Conservation (phyloP, 768 basidiomycete genomes). For the Podaxis sp. region DNA sequence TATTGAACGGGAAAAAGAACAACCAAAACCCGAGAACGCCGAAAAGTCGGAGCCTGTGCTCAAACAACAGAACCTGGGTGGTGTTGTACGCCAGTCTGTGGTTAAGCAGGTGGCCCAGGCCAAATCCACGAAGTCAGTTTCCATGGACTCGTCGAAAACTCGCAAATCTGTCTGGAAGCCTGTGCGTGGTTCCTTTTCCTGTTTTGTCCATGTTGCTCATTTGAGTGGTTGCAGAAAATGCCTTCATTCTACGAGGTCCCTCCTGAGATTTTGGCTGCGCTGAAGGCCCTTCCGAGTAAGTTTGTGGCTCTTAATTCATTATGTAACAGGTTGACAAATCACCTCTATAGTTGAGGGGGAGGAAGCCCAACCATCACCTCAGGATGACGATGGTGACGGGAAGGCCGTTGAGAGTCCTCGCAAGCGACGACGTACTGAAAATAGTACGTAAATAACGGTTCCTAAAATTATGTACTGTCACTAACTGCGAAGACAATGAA, state of each 20-base stretch:
- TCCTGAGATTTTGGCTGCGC: neutral
- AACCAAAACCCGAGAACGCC: neutral
- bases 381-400: neutral
- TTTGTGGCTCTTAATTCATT: neutral
- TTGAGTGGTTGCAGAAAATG: neutral
- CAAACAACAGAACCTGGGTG: neutral
- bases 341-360: slow-evolving; percentile 2
- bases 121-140: neutral
- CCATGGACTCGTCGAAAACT: neutral
- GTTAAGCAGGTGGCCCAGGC: neutral
- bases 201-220: neutral
- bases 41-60: neutral
- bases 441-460: neutral
- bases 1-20: slow-evolving; percentile 1
- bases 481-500: neutral
- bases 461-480: neutral
- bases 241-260: slow-evolving; percentile 1
- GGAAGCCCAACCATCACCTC: neutral
- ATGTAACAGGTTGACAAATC: neutral
- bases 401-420: neutral
- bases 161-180: neutral
- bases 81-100: neutral
- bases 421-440: slow-evolving; percentile 5
- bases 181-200: neutral
- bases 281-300: slow-evolving; percentile 6